Base-by-base conservation (phyloP, 2,329 filamentous ascomycete genomes). In the Hypoxylon sp. region DNA sequence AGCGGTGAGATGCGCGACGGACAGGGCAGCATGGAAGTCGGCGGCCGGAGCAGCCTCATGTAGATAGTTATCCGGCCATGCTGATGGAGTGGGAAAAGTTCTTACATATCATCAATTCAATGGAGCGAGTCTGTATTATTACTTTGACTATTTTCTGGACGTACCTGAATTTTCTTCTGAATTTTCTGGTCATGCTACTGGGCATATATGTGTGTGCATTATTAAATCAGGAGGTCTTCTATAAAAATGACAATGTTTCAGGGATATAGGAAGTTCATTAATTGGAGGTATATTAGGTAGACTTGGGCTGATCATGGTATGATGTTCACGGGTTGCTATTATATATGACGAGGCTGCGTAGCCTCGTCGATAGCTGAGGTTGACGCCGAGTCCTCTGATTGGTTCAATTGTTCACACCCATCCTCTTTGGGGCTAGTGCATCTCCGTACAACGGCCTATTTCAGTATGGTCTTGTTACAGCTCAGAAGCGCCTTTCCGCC, bases 1-100 rank as follows among this genome's bases (percentile, higher is more conserved):
- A 97, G 93, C 74, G 95, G 95, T 6, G 93, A 98, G 79, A 92
- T 99, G 91, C 91, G 88, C 58, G 94, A 90, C 74, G 95, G 95
- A 1, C 91, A 98, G 75, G 92, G 90, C 0, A 90, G 89, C 54
- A 96, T 88, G 74, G 95, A 98, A 76, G 87, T 99, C 76, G 95
- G 95, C 6, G 95, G 93, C 11, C 82, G 95, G 72, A 94, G 89
- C 68, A 98, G 92, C 76, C 80, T 99, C 75, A 98, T 98, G 95
- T 97, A 76, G 69, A n/a, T 31, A n/a, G n/a, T n/a, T n/a, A n/a
- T n/a, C n/a, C n/a, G n/a, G n/a, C n/a, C 17, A 26, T 42, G 46
- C n/a, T 35, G 29, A 20, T 7, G 15, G 17, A 48, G 23, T 24
- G 11, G 9, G 5, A 53, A 57, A 59, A 52, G 33, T 31, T 40